Evolutionary conservation across 768 basidiomycete genomes (phyloP).

Genomic region (Amanita inopinata): DNA sequence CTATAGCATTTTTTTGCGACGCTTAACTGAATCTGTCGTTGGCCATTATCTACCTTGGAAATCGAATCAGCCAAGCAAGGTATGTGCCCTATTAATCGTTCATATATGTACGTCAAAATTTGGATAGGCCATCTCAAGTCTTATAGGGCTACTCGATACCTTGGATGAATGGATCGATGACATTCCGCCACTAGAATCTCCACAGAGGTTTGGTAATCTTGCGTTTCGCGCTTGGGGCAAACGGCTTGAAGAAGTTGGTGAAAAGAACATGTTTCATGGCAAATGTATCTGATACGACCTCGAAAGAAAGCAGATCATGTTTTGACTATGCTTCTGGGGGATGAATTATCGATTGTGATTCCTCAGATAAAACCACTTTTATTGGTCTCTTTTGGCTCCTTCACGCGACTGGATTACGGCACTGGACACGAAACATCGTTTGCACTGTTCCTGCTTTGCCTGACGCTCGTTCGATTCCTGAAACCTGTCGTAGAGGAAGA

Average conservation of each 20-base stretch:
- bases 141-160: conserved; percentile 47
- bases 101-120: not conserved
- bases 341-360: conserved; percentile 31
- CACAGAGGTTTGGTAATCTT: conserved; percentile 88
- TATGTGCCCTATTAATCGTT: conserved; percentile 13
- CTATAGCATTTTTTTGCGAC: conserved; percentile 64
- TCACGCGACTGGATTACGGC: conserved; percentile 90
- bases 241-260: conserved; percentile 62
- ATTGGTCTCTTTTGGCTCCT: conserved; percentile 79
- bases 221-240: conserved; percentile 82
- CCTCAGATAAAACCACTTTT: conserved; percentile 74
- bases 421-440: conserved; percentile 94
- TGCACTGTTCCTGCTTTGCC: conserved; percentile 62
- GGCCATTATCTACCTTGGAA: conserved; percentile 46
- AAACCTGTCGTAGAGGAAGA: conserved; percentile 52
- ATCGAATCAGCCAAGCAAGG: conserved; percentile 23
- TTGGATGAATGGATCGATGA: conserved; percentile 71
- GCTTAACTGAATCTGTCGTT: conserved; percentile 70
- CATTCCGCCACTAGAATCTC: conserved; percentile 62
- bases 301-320: conserved; percentile 46
- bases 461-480: conserved; percentile 62
- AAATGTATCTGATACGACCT: conserved; percentile 6
- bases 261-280: conserved; percentile 6
- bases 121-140: not conserved
- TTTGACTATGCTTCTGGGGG: conserved; percentile 38